Base-by-base conservation (phyloP, 2,329 filamentous ascomycete genomes). In the Alternaria viburni region DNA sequence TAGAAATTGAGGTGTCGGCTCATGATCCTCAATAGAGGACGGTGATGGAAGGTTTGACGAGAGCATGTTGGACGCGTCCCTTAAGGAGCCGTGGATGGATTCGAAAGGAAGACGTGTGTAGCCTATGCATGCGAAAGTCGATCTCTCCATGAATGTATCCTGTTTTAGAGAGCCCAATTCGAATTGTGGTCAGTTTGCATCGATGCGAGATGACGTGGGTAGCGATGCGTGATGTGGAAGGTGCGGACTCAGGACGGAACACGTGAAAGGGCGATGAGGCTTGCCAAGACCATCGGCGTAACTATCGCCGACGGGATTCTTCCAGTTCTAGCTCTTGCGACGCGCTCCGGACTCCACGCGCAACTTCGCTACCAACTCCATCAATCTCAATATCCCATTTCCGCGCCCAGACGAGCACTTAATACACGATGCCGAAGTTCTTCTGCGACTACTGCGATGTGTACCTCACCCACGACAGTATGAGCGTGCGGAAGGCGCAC, bases 391-490 rank as follows among this genome's bases (percentile, higher is more conserved):
- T 8, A 23, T 13, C 17, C 23, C 49, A 41, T 51, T 25, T 26
- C 26, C 3, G 25, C 30, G 15, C 8, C 13, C 12, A 26, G 12
- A 47, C 21, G 28, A 19, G 3, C 7, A 23, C 25, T 10, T n/a
- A 4, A 5, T 12, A 23, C 61, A 68, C 47, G 4, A 74, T 74
- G 71, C 71, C 71, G 21, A 74, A 74, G 64, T 74, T 74, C 65
- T 74, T 74, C 56, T 74, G 94, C 87, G 96, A 99, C 82, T 99
- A 99, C 83, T 99, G 96, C 88, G 96, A 99, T 91, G 96, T 99
- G 82, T 99, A 99, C 87, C 91, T 99, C 74, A 99, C 96, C 72
- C 96, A 99, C 87, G 96, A 99, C 87, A 97, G 93, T 49, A 98
- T 98, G 95, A 97, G 93, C 83, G 96, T 99, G 83, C 94, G 96